A percentile compares a stretch with the other conserved stretches of the same genome.
phyloP scores from a whole-genome alignment of 129 eudicot genomes.

The Glebionis coronaria region DNA sequence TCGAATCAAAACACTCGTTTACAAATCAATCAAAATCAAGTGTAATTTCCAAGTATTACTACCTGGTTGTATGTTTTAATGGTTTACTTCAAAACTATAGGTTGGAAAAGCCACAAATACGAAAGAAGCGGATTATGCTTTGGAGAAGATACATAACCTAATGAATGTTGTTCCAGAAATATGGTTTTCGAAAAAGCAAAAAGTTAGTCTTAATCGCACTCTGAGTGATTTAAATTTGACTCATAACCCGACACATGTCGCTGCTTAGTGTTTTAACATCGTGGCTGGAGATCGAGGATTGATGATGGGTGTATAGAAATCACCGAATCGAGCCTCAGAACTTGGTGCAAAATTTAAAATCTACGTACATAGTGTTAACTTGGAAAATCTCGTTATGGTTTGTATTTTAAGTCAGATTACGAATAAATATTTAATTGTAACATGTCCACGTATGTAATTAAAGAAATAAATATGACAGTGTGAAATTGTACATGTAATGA shows the following conservation, averaged over 20 bases:
- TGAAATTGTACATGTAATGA: not conserved
- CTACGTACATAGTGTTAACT: not conserved
- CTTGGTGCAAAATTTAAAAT: not conserved
- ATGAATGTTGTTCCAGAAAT: slow-evolving; percentile 70
- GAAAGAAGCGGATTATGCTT: slow-evolving; percentile 72
- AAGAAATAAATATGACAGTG: not conserved
- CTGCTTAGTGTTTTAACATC: slow-evolving; percentile 56
- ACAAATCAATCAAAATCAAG: too few species aligned
- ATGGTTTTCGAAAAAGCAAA: slow-evolving; percentile 42
- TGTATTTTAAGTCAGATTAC: not conserved
- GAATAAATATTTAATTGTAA: not conserved
- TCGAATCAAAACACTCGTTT: too few species aligned
- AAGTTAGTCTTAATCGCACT: slow-evolving; percentile 23
- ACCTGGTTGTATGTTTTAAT: too few species aligned
- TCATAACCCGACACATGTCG: slow-evolving; percentile 44
- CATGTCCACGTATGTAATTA: slow-evolving; percentile 7
- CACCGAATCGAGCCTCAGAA: not conserved
- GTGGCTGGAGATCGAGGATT: too few species aligned
- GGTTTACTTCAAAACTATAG: slow-evolving; percentile 26
- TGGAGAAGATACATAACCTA: slow-evolving; percentile 53
- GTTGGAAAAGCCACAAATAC: slow-evolving; percentile 62
- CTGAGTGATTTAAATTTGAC: slow-evolving; percentile 52
- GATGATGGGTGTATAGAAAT: slow-evolving; percentile 9
- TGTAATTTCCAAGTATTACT: too few species aligned
- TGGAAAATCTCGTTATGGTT: not conserved